Conservation (phyloP, 2,329 filamentous ascomycete genomes). For the Aspergillus sp. region DNA sequence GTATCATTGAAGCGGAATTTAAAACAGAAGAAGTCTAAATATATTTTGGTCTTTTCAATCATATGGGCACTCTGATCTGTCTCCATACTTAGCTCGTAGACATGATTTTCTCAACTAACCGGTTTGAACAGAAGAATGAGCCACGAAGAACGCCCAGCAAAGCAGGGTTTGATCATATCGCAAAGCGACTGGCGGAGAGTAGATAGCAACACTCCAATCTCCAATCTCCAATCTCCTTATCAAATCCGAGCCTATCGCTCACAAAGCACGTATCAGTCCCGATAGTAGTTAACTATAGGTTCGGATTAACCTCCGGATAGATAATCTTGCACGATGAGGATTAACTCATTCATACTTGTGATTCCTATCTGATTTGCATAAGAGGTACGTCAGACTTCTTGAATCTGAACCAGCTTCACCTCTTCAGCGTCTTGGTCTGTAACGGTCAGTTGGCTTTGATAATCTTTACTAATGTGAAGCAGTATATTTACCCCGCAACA, state of each 20-base stretch:
- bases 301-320: neutral
- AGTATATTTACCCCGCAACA: slow-evolving; percentile 7
- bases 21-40: neutral
- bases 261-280: neutral
- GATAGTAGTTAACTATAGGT: neutral
- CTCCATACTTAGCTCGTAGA: no score
- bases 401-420: neutral
- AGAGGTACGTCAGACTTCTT: no score
- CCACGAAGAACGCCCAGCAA: no score
- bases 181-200: neutral
- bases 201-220: neutral
- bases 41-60: neutral
- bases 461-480: neutral
- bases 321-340: neutral
- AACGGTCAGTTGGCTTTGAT: neutral
- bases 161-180: no score
- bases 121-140: no score
- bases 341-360: no score
- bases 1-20: neutral
- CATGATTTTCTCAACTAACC: no score
- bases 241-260: neutral
- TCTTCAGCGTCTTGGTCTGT: neutral
- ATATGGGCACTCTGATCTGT: neutral
- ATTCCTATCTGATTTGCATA: no score
- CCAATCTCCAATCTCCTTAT: neutral